A percentile compares a stretch with the other conserved stretches of the same genome.
Conservation (phyloP, 169 alveolate genomes). For the Plasmodium vivax region DNA sequence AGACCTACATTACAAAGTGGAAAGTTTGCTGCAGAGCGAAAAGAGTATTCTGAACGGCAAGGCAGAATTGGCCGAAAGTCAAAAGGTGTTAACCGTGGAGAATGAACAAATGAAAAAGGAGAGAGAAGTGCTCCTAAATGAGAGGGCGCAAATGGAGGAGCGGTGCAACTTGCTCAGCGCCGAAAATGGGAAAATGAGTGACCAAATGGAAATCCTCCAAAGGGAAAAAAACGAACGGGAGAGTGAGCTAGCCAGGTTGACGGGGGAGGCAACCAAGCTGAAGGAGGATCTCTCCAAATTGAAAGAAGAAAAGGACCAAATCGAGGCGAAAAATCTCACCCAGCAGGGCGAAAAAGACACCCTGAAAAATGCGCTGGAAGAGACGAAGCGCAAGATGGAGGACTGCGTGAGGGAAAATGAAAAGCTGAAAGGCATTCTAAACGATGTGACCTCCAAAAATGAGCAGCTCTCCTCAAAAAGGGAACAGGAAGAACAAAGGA, state of each 20-base stretch:
- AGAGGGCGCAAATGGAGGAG: conserved; percentile 29
- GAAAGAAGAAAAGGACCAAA: conserved; percentile 14
- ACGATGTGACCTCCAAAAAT: conserved; percentile 1
- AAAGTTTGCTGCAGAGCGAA: conserved; percentile 41
- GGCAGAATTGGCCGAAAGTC: conserved; percentile 14
- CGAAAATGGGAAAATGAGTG: conserved; percentile 16
- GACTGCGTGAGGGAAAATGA: neutral
- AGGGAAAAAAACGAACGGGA: conserved; percentile 2
- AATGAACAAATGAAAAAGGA: conserved; percentile 34
- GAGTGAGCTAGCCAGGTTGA: neutral
- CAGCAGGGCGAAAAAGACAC: conserved; percentile 13
- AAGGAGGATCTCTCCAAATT: conserved; percentile 9
- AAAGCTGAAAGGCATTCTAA: neutral
- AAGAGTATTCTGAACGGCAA: conserved; percentile 27
- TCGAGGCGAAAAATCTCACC: neutral
- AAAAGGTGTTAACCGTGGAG: conserved; percentile 2
- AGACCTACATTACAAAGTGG: conserved; percentile 29
- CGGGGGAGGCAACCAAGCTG: neutral
- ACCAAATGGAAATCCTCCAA: neutral
- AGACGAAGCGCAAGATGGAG: neutral
- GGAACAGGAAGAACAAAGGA: conserved; percentile 3
- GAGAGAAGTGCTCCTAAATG: conserved; percentile 1
- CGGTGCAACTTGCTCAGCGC: neutral
- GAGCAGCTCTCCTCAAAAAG: neutral
- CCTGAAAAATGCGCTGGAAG: conserved; percentile 9